Evolutionary conservation across 331 rosid genomes (phyloP).

Genomic region (Spiraea crenata): DNA sequence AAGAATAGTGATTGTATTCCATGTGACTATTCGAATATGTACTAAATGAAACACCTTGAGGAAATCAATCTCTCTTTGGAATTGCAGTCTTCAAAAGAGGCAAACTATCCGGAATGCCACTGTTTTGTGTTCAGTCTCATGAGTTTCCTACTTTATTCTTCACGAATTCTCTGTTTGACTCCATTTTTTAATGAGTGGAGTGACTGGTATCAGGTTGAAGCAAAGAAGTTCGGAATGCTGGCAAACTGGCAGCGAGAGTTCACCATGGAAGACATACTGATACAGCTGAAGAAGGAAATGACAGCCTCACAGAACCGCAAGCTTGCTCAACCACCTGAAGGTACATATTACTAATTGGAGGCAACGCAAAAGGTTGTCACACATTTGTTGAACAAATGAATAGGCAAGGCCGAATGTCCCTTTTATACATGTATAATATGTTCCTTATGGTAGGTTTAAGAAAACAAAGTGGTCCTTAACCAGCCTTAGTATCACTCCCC

Average conservation of each 20-base stretch:
- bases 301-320: constrained; percentile 88
- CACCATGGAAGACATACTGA: constrained; percentile 95
- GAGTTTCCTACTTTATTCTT: not conserved
- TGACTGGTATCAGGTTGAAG: constrained; percentile 65
- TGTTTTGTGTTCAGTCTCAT: not conserved
- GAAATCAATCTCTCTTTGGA: not conserved
- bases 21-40: not conserved
- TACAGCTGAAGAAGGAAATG: constrained; percentile 99
- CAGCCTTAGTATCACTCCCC: constrained; percentile 3
- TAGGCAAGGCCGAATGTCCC: not conserved
- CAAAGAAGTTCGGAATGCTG: constrained; percentile 89
- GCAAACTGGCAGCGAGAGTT: constrained; percentile 95
- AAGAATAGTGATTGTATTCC: not conserved
- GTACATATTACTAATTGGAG: constrained; percentile 71
- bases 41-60: not conserved
- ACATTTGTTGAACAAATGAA: not conserved
- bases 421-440: constrained; percentile 5
- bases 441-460: not conserved
- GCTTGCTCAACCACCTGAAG: constrained; percentile 98
- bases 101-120: not conserved
- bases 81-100: not conserved
- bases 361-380: constrained; percentile 6
- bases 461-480: not conserved
- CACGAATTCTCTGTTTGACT: not conserved
- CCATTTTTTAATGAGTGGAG: not conserved